Base-by-base conservation (phyloP, 768 basidiomycete species). In the Lactifluus volemus region DNA sequence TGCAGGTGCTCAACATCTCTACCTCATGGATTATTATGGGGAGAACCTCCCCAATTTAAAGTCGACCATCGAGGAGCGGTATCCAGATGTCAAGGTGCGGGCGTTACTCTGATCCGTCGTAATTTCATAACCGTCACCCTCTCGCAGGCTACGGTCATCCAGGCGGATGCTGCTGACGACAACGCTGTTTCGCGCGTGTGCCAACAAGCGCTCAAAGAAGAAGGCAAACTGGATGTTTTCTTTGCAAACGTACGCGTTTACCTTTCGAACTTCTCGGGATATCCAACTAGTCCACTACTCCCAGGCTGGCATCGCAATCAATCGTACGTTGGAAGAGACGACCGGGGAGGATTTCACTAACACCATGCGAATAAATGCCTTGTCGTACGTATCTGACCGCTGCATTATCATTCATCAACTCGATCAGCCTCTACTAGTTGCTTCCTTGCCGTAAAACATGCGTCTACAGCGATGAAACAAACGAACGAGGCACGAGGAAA, bases 141-240 rank as follows among this genome's bases (percentile, higher is more conserved):
- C 55, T n/a, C 47, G 5, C 66, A 96, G 93, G 85, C 85, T n/a
- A 89, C 89, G 2, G 80, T 77, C 11, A 68, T 87, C 38, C 81
- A 85, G 69, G 93, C 83, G 14, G 95, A 98, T 70, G 94, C 93
- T 14, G 85, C 92, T 19, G 84, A 92, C 68, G 86, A 92, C 55
- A 66, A 72, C 12, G 80, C 85, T 10, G 85, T 97, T 58, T 76
- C 81, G 21, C 74, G 73, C 6, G 70, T 93, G 1, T 92, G 93
- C 71, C 75, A 85, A 59, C 84, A 77, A 59, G 91, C 88, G 2
- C 68, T 92, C 36, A 73, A 80, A 47, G 92, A 97, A 62, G 86
- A 95, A 69, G 92, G 93, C 9, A 80, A 84, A 61, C 77, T 98
- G 12, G 95, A 98, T 66, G 85, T 95, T 64, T 97, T 97, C 78